Evolutionary conservation across 306 rosid species (phyloP), one percentile per base, ranked within the genome.

Genomic region (Boehmeria nivea): DNA sequence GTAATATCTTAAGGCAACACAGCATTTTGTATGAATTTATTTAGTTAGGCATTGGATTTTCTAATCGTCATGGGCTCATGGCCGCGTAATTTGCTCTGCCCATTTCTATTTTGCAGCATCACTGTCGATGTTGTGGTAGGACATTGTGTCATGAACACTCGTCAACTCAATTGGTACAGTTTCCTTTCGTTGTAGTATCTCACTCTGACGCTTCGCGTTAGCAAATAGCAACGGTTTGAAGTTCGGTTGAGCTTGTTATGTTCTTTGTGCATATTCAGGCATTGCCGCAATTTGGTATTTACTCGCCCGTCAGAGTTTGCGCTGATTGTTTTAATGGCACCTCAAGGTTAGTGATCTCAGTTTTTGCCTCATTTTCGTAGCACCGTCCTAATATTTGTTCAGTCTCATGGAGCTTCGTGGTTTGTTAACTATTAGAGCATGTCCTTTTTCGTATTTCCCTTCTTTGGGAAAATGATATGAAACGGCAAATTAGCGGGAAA

Each of bases 121-220:
- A 93, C 67, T 93, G 99, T 69, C 84, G 99, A 28, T 67, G 82
- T 60, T 88, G 99, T 54, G 99, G 96, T 69, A 82, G 90, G 76
- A 88, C 99, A 16, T 64, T 93, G 78, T 93, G 99, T 70, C 67
- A 54, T 40, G 99, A 93, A 59, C 99, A 93, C 66, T 93, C 99
- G 15, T 68, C 96, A 14, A 47, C 69, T 77, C 99, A 93, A 76
- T 77, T 72, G 88, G 99, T 93, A 63, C 0, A 6, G 0, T 43
- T 14, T 25, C 22, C 28, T 50, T 18, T 11, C 45, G 18, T 49
- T 19, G 23, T 42, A 31, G 19, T 8, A 11, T 26, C 17, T 13
- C 22, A 2, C 27, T 55, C 24, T 14, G 3, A 13, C 20, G 7
- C 17, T 27, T n/a, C n/a, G n/a, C n/a, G n/a, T n/a, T n/a, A n/a